Percentiles rank a stretch among this genome's conserved stretches.
Evolutionary conservation across 805 yeast species (phyloP).

Genomic region (Hanseniaspora nectarophila): DNA sequence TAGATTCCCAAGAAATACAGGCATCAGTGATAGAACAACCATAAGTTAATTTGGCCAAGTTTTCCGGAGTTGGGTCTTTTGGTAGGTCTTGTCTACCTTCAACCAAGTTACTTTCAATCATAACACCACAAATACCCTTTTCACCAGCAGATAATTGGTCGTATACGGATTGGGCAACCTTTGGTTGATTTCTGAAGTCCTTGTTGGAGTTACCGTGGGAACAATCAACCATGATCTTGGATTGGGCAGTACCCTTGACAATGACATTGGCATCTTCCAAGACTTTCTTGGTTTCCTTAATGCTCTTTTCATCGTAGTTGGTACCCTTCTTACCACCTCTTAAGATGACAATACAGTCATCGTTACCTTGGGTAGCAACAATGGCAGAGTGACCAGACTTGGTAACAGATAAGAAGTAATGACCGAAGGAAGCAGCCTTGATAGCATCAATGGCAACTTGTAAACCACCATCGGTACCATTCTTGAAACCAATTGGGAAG

Average conservation of each 20-base stretch:
- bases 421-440: conserved; percentile 83
- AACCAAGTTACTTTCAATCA: conserved; percentile 86
- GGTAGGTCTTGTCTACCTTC: conserved; percentile 93
- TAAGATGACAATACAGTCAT: conserved; percentile 77
- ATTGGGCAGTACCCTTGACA: conserved; percentile 33
- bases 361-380: conserved; percentile 88
- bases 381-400: conserved; percentile 95
- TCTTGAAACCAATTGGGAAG: conserved; percentile 97
- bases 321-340: conserved; percentile 95
- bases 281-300: conserved; percentile 51
- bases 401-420: conserved; percentile 88
- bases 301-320: conserved; percentile 69
- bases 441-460: conserved; percentile 93
- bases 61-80: conserved; percentile 34
- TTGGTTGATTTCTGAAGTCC: conserved; percentile 86
- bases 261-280: conserved; percentile 41
- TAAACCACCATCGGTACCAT: conserved; percentile 92
- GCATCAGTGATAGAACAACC: conserved; percentile 97
- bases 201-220: conserved; percentile 93
- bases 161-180: conserved; percentile 65
- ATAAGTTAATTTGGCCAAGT: conserved; percentile 53
- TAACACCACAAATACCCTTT: conserved; percentile 71
- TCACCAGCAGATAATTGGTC: conserved; percentile 72
- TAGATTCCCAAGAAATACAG: conserved; percentile 85
- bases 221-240: conserved; percentile 89